Base-by-base conservation (phyloP, 495 filamentous ascomycete genomes). In the Penicillium robsamsonii region DNA sequence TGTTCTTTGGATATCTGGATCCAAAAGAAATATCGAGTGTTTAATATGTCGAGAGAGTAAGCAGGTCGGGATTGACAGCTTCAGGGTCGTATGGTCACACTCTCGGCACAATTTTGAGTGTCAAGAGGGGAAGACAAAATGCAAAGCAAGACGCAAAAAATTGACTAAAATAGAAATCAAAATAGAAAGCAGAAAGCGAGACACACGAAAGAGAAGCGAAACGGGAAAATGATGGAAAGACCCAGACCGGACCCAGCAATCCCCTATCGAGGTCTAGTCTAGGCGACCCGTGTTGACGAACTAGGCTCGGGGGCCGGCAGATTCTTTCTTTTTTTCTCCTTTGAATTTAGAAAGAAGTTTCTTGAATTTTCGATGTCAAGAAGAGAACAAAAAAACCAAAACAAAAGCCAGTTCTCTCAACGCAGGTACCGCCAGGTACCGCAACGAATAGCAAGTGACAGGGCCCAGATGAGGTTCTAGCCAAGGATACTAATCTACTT, bases 221-320 rank as follows among this genome's bases (percentile, higher is more conserved):
- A 46, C 50, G 47, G 37, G 47, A 61, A 58, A 43, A 55, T 33
- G 51, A 55, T 60, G 59, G 54, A 55, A 55, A n/a, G 55, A 63
- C 49, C 60, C 50, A 61, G 60, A 55, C 60, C 59, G 56, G 55
- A 59, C 64, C 56, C 55, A 57, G 58, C 30, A 51, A 46, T 60
- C 62, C 62, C 65, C 56, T 59, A 65, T 60, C 49, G 53, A 67
- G 57, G 57, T 58, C 53, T 60, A 62, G 61, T 60, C 61, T 42
- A 62, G 59, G 56, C 62, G 65, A 66, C 63, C 64, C 62, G 62
- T 46, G 59, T 57, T 61, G 59, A 58, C 56, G 57, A 65, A 61
- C 57, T 65, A 59, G 55, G 52, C 50, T 41, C 38, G 50, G 37
- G 25, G 33, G 15, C 48, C 35, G 48, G 42, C 57, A 48, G 47